Conservation (phyloP, 176 grass and related monocot genomes). For the Musa itinerans region DNA sequence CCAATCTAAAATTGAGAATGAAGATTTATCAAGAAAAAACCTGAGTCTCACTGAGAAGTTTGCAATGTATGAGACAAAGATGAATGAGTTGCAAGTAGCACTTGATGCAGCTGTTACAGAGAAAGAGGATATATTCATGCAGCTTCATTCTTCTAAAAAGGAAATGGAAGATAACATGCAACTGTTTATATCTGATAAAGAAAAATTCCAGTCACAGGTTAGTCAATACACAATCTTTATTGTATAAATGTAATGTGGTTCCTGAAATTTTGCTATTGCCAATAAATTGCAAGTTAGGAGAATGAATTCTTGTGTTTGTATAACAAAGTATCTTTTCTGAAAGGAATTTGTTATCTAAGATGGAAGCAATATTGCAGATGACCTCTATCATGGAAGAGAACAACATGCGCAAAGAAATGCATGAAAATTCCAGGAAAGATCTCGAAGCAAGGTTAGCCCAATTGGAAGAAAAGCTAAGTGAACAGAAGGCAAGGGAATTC, state of each 20-base stretch:
- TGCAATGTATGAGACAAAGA: constrained; percentile 38
- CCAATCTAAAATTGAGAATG: constrained; percentile 35
- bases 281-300: no score
- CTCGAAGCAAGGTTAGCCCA: constrained; percentile 31
- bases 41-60: constrained; percentile 51
- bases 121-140: constrained; percentile 42
- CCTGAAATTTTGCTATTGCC: no score
- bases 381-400: constrained; percentile 62
- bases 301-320: no score
- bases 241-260: neutral
- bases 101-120: constrained; percentile 40
- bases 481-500: constrained; percentile 8
- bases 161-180: constrained; percentile 46
- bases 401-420: constrained; percentile 40
- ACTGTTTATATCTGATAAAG: constrained; percentile 24
- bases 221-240: constrained; percentile 18
- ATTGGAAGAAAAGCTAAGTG: constrained; percentile 24
- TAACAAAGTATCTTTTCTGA: neutral
- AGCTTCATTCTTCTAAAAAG: constrained; percentile 41
- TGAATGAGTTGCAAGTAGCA: constrained; percentile 50
- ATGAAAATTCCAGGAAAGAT: constrained; percentile 54
- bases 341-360: constrained; percentile 3
- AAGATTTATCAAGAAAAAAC: constrained; percentile 44
- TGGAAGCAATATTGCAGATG: constrained; percentile 32
- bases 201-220: constrained; percentile 69